Base-by-base conservation (phyloP, 2,329 filamentous ascomycete genomes). In the Fusarium phyllophilum region DNA sequence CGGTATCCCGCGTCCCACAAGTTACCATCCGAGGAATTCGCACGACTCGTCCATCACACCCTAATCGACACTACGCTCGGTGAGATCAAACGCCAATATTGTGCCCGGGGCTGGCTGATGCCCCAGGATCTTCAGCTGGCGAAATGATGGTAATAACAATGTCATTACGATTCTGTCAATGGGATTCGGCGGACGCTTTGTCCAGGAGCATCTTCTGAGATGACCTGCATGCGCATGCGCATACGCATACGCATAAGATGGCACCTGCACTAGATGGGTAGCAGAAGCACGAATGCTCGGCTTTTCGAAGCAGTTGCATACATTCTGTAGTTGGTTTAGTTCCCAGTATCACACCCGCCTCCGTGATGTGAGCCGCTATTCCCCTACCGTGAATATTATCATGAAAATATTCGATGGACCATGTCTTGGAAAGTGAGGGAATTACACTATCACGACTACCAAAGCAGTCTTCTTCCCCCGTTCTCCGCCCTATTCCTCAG, bases 141-240 rank as follows among this genome's bases (percentile, higher is more conserved):
- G 62, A 78, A 58, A 78, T 78, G 69, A 77, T 51, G 45, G 49
- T 68, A 65, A 76, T 75, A 73, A 73, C 57, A 73, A 62, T 66
- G 52, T 52, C 63, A 65, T 59, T 55, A 55, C 51, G 18, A 42
- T 75, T 61, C 68, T 76, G 66, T 78, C 74, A 77, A 72, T 77
- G 52, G 63, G 45, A 71, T 70, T 70, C 44, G 44, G 33, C 66
- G 61, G 41, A 55, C 64, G 69, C 70, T 76, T 74, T 74, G 60
- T 72, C 51, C 58, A 71, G 44, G 52, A 69, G 52, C 59, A 68
- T 63, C 44, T n/a, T 70, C 73, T 75, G 70, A 69, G 69, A 74
- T 78, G 67, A 70, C 59, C 38, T 70, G 66, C 67, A 70, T 63
- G 38, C 46, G 58, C 62, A 65, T 57, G 33, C 46, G 58, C 62